Evolutionary conservation across 2,329 filamentous ascomycete genomes (phyloP), one percentile per base, ranked within the genome.

Genomic region (Penicillium griseofulvum): DNA sequence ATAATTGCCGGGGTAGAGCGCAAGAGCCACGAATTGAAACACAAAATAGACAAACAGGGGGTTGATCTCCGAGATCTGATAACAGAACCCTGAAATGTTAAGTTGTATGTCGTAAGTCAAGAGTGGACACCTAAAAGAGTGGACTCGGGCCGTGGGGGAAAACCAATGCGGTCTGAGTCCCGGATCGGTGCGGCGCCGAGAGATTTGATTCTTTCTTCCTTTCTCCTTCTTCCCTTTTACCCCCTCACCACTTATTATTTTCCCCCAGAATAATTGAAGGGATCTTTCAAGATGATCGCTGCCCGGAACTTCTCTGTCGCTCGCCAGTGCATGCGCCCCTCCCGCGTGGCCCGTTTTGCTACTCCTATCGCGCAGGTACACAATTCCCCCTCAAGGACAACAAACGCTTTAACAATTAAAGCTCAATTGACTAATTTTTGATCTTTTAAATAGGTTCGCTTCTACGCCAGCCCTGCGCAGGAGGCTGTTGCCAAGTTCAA

Each of bases 401-500:
- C 31, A 34, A 31, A 50, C 44, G 49, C 49, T 45, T 42, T 56
- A 17, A 39, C 48, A 55, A 55, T 57, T 31, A 58, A 52, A 53
- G 50, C 31, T 56, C 58, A 58, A 59, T 58, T 55, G 29, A 52
- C 57, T 68, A 59, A 72, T 39, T 5, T 41, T 61, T 37, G 16
- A 46, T 2, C 28, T 39, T 24, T 49, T 37, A 42, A 60, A 33
- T 67, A 78, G 85, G 73, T 83, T 76, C 77, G 92, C 87, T 80
- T 85, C 84, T 73, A 84, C 71, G 68, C 72, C 71, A 69, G 68
- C 58, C 67, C 74, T 58, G 80, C 73, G 75, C 77, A 83, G 58
- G 85, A 89, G 39, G 84, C 84, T 68, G 91, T 97, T 69, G 94
- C 92, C 76, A 90, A 94, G 81, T 99, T 97, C 82, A 88, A 90